Conservation (phyloP, 2,329 filamentous ascomycete species). For the Didymella exigua region DNA sequence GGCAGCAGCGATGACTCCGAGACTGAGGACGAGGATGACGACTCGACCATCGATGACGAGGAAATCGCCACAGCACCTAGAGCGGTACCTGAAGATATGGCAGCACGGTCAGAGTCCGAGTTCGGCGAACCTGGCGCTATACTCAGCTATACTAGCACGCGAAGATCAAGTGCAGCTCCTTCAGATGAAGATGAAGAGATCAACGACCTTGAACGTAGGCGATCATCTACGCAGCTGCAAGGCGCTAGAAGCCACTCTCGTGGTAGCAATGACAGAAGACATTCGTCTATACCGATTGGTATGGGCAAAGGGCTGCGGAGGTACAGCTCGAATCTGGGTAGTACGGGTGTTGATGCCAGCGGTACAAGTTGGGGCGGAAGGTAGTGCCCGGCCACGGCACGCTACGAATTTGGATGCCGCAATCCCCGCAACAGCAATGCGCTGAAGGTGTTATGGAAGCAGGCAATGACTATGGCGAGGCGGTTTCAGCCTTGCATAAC, state of each 20-base stretch:
- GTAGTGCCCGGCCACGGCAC: slow-evolving; percentile 4
- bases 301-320: slow-evolving; percentile 54
- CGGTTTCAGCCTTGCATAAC: not conserved
- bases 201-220: slow-evolving; percentile 19
- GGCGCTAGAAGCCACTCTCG: slow-evolving; percentile 36
- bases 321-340: slow-evolving; percentile 54
- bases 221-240: slow-evolving; percentile 21
- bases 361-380: slow-evolving; percentile 45
- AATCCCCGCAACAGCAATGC: not conserved
- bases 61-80: slow-evolving; percentile 13
- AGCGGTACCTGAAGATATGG: slow-evolving; percentile 20
- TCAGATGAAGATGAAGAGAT: slow-evolving; percentile 28
- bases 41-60: slow-evolving; percentile 20
- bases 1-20: slow-evolving; percentile 47
- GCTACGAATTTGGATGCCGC: not conserved
- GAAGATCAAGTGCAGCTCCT: slow-evolving; percentile 33
- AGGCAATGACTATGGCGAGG: not conserved
- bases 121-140: slow-evolving; percentile 46
- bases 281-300: slow-evolving; percentile 53
- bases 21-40: slow-evolving; percentile 43
- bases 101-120: slow-evolving; percentile 42
- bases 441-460: not conserved
- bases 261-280: slow-evolving; percentile 44
- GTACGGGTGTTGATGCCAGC: slow-evolving; percentile 42
- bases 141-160: slow-evolving; percentile 42